These are phyloP conservation scores for Dillenia suffruticosa DNA, from an alignment of 164 flowering plant species.

Conservation along the genomic window DNA sequence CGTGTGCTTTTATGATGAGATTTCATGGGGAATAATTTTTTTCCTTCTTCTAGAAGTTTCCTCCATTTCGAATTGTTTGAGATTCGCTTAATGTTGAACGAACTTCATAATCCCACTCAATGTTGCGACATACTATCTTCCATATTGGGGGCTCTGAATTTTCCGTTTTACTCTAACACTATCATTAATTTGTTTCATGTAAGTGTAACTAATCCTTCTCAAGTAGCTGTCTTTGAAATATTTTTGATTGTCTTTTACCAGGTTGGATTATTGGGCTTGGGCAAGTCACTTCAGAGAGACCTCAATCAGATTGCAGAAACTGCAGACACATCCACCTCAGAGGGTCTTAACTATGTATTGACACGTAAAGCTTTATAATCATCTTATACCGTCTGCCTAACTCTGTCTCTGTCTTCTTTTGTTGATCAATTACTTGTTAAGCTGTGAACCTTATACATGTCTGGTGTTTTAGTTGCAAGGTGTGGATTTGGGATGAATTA, in stretches of 20 bases:
- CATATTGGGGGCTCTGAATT: too few relatives aligned
- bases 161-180: too few relatives aligned
- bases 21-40: neutral
- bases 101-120: too few relatives aligned
- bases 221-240: too few relatives aligned
- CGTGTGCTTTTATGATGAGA: too few relatives aligned
- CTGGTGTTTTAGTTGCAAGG: too few relatives aligned
- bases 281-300: constrained; percentile 73
- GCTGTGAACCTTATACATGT: too few relatives aligned
- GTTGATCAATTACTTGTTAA: neutral
- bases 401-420: neutral
- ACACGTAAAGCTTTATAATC: constrained; percentile 48
- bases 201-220: too few relatives aligned
- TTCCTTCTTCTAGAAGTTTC: neutral
- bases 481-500: too few relatives aligned
- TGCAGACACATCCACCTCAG: constrained; percentile 82
- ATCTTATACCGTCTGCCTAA: neutral
- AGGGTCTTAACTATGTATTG: constrained; percentile 74
- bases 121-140: too few relatives aligned
- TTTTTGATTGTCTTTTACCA: constrained; percentile 14
- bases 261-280: constrained; percentile 96
- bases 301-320: constrained; percentile 84
- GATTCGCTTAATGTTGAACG: too few relatives aligned
- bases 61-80: neutral
- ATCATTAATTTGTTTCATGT: too few relatives aligned